These are phyloP conservation scores for Lactarius evosmus DNA, from an alignment of 768 basidiomycete genomes.

Conservation along the genomic window DNA sequence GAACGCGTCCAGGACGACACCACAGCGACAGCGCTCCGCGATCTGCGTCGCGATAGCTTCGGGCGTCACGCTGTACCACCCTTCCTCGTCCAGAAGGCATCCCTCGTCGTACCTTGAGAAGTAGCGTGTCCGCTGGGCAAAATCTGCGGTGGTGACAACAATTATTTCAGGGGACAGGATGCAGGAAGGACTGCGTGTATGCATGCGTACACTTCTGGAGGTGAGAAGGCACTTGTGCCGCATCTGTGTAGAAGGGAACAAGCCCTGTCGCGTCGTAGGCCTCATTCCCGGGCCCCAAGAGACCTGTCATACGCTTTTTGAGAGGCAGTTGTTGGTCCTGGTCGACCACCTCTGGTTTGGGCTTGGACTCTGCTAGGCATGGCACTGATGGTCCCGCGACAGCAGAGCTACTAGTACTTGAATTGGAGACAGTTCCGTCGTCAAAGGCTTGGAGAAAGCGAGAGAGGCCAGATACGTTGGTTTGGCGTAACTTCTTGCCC, in stretches of 20 bases:
- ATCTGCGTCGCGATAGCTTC: constrained; percentile 91
- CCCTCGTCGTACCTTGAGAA: constrained; percentile 80
- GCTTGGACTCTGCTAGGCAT: not conserved
- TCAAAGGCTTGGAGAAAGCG: constrained; percentile 13
- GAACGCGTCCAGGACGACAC: constrained; percentile 87
- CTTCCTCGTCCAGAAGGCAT: constrained; percentile 87
- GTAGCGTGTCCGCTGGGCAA: constrained; percentile 74
- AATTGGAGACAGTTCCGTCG: not conserved
- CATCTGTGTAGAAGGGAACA: constrained; percentile 64
- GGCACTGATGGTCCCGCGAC: not conserved
- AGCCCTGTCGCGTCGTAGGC: constrained; percentile 61
- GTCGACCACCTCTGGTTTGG: not conserved
- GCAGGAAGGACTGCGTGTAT: not conserved
- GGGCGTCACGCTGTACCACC: constrained; percentile 98
- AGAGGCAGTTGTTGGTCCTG: not conserved
- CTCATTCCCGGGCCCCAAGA: constrained; percentile 23
- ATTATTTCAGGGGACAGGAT: not conserved
- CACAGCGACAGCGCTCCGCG: constrained; percentile 85
- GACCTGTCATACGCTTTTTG: constrained; percentile 12
- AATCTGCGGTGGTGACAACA: constrained; percentile 52
- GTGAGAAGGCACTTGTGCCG: constrained; percentile 68
- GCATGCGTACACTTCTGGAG: constrained; percentile 76
- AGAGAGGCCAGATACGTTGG: constrained; percentile 20
- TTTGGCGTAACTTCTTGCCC: constrained; percentile 22
- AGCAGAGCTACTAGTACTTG: not conserved